Evolutionary conservation across 2,329 filamentous ascomycete genomes (phyloP), one percentile per base, ranked within the genome.

Genomic region (Canariomyces notabilis): DNA sequence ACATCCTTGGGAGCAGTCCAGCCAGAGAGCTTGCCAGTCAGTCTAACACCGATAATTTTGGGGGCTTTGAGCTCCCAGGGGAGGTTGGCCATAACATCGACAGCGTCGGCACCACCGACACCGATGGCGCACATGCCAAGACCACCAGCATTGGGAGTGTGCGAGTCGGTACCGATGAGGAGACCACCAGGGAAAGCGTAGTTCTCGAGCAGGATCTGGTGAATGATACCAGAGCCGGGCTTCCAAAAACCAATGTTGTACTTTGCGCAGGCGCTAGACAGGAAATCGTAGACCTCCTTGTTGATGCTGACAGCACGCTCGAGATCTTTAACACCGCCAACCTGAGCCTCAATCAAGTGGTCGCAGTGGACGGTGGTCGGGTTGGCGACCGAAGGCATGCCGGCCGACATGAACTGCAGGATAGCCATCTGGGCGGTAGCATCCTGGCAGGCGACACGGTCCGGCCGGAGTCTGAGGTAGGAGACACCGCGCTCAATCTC

Each of bases 231-330:
- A 67, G 91, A 96, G 61, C 93, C 93, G 57, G 93, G 93, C 71
- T 82, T 89, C 93, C 93, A 98, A 85, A 97, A 97, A 77, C 93
- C 93, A 69, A 97, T 97, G 80, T 97, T 91, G 80, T 97, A 98
- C 79, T 97, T 98, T 65, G 90, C 90, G 69, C 91, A 97, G 57
- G 91, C 87, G 54, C 84, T 83, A 52, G 89, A 81, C 66, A 98
- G 75, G 80, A 98, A 98, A 73, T 97, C 87, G 75, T 97, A 98
- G 60, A 98, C 93, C 73, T 97, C 91, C 80, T 94, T 95, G 84
- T 97, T 97, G 75, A 95, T 95, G 60, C 83, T 80, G 64, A 91
- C 77, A 61, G 93, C 93, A 64, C 91, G 83, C 52, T 81, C 85
- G 69, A 97, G 76, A 86, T 98, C 93, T 82, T 96, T 93, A 56